Evolutionary conservation across 2,329 filamentous ascomycete genomes (phyloP), one percentile per base, ranked within the genome.

Genomic region (Pseudogymnoascus sp.): DNA sequence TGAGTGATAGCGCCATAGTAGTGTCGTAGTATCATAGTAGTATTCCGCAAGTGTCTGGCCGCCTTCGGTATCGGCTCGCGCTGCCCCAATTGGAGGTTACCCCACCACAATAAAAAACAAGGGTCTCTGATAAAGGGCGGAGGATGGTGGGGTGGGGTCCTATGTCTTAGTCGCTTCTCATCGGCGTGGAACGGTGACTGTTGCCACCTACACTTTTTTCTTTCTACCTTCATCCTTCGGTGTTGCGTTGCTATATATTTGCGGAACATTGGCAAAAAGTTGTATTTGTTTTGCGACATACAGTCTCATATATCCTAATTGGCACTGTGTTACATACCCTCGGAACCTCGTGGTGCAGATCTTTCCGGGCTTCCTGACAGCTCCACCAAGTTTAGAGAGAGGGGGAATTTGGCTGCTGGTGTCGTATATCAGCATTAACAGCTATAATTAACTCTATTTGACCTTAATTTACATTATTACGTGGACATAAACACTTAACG

Each of bases 71-170:
- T 35, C 50, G 50, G 50, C 28, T 56, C 50, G 50, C 50, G 10
- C 28, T 56, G 11, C 50, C 50, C 50, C 50, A 56, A 56, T 56
- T 56, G 50, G 50, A 56, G 26, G 7, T 33, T 56, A 56, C 28
- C 50, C 50, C 50, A 56, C n/a, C 50, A 16, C 50, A 26, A 14
- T 7, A 7, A 14, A 56, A 56, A 33, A 56, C 50, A 56, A 35
- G 50, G 50, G 50, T 35, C 50, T 56, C 7, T 22, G 28, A 33
- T 56, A 11, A 56, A 56, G 50, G 50, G 50, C 50, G 28, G 22
- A 56, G 50, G 28, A n/a, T 56, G 5, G 50, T 31, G 26, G 50
- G 50, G 50, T 46, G 40, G 8, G 11, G 10, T 19, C 1, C 19
- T 19, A 12, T 24, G 12, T 46, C 22, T 46, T 46, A 46, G 41